Conservation (phyloP, 2,329 filamentous ascomycete genomes). For the Ophiostoma angusticollis region DNA sequence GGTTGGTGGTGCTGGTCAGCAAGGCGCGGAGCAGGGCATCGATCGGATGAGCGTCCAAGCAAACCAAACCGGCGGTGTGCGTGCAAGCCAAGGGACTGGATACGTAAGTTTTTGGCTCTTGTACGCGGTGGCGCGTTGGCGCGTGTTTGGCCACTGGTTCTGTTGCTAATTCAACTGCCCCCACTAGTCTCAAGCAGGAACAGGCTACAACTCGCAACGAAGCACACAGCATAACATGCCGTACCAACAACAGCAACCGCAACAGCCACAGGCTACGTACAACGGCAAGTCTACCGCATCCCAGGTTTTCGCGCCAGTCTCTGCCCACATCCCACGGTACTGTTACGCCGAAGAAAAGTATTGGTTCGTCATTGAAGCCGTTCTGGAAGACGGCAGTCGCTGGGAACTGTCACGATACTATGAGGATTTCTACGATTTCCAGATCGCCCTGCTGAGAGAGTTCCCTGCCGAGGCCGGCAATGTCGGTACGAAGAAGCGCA, state of each 20-base stretch:
- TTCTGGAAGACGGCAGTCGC: slow-evolving; percentile 76
- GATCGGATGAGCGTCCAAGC: slow-evolving; percentile 65
- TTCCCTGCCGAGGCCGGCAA: slow-evolving; percentile 92
- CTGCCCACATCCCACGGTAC: slow-evolving; percentile 79
- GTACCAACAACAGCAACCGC: slow-evolving; percentile 19
- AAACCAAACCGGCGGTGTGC: slow-evolving; percentile 22
- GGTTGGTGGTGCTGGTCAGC: slow-evolving; percentile 30
- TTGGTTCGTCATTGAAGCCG: slow-evolving; percentile 93
- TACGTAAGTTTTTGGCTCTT: slow-evolving; percentile 29
- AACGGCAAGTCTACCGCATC: slow-evolving; percentile 31
- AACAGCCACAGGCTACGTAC: slow-evolving; percentile 17
- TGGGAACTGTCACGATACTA: slow-evolving; percentile 95
- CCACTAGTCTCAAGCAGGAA: slow-evolving; percentile 23
- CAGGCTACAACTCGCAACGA: slow-evolving; percentile 20
- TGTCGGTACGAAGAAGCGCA: slow-evolving; percentile 63
- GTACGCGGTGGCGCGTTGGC: too few relatives aligned
- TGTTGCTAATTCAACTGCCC: background rate
- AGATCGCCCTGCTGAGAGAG: slow-evolving; percentile 83
- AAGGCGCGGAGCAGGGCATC: slow-evolving; percentile 54
- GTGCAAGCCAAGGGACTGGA: slow-evolving; percentile 35
- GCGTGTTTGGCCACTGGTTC: background rate
- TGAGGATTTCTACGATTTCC: slow-evolving; percentile 97
- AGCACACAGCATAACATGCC: slow-evolving; percentile 22
- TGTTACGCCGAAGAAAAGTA: slow-evolving; percentile 97
- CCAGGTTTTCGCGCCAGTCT: slow-evolving; percentile 60